Evolutionary conservation across 176 grass and related monocot genomes (phyloP), one percentile per base, ranked within the genome.

Genomic region (Themeda triandra): DNA sequence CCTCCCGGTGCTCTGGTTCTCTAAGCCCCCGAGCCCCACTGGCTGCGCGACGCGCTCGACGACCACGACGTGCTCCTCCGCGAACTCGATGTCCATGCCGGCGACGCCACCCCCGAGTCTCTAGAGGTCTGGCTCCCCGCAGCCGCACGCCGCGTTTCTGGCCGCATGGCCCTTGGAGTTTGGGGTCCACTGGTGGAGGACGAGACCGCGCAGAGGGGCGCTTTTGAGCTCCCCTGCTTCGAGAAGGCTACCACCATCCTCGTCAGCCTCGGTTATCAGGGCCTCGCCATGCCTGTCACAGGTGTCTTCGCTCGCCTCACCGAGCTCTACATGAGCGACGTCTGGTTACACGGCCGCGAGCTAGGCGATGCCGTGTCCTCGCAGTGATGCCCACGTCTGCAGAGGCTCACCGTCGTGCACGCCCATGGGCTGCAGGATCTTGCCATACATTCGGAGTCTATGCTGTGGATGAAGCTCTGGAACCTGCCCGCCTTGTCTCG

Each of bases 361-460:
- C 78, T 87, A 2, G 78, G 71, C 21, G 85, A 82, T 2, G 79
- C 9, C 32, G n/a, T 87, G 3, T 83, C 80, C 53, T 83, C 68
- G 25, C 18, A 7, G 27, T 19, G 51, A 25, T 83, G 54, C 53
- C 79, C 79, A 2, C 77, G 28, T 49, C 13, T 87, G 63, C 28
- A 60, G 49, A 35, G 8, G 2, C 79, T 82, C 79, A 4, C 10
- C 63, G 1, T 88, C 1, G 19, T n/a, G n/a, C n/a, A 63, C 4
- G 14, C 64, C n/a, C 8, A 1, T 2, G 64, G 73, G 2, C 32
- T 77, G 54, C 18, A 25, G 2, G 46, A 12, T 12, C 15, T 88
- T 73, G 40, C 17, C n/a, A 83, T 83, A 41, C 9, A 23, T 13
- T 88, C 80, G 0, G 39, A 83, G n/a, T 71, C 53, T 39, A 73